Evolutionary conservation across 1,284 basidiomycete genomes (phyloP).

Genomic region (Rhodotorula sp.): DNA sequence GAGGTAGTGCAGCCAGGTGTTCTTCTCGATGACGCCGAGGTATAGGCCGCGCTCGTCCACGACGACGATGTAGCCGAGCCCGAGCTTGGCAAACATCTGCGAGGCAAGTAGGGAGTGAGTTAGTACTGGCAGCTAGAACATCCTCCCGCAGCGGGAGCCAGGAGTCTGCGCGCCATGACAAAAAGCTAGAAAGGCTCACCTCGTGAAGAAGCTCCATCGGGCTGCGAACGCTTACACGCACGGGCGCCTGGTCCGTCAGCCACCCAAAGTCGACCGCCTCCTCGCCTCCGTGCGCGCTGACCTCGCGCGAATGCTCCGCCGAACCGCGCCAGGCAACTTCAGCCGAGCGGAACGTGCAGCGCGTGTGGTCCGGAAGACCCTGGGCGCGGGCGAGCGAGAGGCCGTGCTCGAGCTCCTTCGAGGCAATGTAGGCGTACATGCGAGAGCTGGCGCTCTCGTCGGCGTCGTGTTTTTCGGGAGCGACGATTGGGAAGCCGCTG

Average conservation of each 20-base stretch:
- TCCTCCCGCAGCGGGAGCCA: no score
- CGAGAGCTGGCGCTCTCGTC: conserved; percentile 49
- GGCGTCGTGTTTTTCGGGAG: conserved; percentile 7
- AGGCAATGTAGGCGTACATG: conserved; percentile 89
- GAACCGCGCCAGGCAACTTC: conserved; percentile 42
- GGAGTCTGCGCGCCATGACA: conserved; percentile 6
- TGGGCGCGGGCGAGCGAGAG: conserved; percentile 50
- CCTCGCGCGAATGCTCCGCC: neutral
- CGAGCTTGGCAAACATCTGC: conserved; percentile 86
- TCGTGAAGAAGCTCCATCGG: conserved; percentile 40
- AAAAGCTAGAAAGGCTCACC: neutral
- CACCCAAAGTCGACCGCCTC: conserved; percentile 53
- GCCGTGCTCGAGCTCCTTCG: conserved; percentile 89
- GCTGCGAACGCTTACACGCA: conserved; percentile 31
- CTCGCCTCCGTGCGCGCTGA: neutral
- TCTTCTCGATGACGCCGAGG: conserved; percentile 89
- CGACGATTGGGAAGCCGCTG: conserved; percentile 84
- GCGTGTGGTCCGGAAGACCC: conserved; percentile 22
- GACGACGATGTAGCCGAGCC: conserved; percentile 84
- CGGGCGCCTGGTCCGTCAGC: conserved; percentile 38
- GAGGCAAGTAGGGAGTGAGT: conserved; percentile 64
- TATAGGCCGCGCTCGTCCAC: conserved; percentile 80
- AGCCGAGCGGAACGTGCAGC: conserved; percentile 37
- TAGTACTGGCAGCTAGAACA: neutral
- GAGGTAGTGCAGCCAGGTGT: conserved; percentile 54